Conservation (phyloP, 2,329 filamentous ascomycete genomes). For the Fusarium nanum region DNA sequence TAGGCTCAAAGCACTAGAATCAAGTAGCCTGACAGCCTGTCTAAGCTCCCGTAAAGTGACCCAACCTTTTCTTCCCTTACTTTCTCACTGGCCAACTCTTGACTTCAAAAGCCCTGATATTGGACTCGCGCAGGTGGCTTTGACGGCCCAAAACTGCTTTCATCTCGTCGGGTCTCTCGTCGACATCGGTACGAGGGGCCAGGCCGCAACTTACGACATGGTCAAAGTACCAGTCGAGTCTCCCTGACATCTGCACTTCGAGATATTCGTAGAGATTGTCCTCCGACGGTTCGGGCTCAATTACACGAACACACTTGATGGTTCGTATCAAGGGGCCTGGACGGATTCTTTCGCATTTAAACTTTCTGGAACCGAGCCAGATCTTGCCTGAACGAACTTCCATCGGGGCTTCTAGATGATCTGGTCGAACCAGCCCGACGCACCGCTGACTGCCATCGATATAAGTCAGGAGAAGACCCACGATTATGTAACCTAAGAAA, state of each 20-base stretch:
- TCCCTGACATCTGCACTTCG: background rate
- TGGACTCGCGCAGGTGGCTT: no score
- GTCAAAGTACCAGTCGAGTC: background rate
- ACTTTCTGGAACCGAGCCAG: background rate
- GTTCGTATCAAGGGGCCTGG: no score
- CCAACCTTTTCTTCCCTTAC: no score
- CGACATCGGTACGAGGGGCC: no score
- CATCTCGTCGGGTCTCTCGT: background rate
- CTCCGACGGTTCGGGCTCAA: no score
- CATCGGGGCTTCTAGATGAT: background rate
- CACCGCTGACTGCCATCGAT: background rate
- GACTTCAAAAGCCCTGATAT: no score
- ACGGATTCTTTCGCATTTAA: no score
- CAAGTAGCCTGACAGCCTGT: no score
- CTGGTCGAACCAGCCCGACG: background rate
- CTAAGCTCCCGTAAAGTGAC: no score
- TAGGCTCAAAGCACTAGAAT: accelerated
- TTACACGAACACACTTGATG: accelerated
- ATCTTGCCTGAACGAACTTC: background rate
- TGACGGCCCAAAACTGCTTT: accelerated
- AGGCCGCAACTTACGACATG: accelerated
- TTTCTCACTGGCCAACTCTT: no score
- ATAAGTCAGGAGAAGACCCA: background rate
- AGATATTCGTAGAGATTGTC: no score
- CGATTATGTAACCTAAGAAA: background rate